phyloP scores from a whole-genome alignment of 1,284 basidiomycete species.

The Cryptococcus sp. region DNA sequence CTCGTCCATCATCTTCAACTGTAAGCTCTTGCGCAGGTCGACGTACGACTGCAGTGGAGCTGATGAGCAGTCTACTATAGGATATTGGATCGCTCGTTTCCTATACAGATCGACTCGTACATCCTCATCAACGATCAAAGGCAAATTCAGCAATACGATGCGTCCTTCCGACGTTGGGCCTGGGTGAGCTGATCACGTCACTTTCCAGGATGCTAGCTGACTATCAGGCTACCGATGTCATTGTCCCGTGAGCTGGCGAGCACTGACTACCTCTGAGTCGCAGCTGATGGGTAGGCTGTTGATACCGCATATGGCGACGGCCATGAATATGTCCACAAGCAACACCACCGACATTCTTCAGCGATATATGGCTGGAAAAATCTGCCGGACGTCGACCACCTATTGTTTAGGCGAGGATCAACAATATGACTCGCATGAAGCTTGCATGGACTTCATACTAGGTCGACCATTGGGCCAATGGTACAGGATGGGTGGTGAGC shows the following conservation, averaged over 20 bases:
- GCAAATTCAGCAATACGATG: slow-evolving; percentile 13
- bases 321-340: slow-evolving; percentile 6
- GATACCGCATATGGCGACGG: slow-evolving; percentile 21
- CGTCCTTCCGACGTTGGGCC: slow-evolving; percentile 15
- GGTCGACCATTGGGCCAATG: slow-evolving; percentile 14
- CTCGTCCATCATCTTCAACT: slow-evolving; percentile 15
- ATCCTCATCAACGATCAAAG: slow-evolving; percentile 7
- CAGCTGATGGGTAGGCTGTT: slow-evolving; percentile 7
- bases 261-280: background rate
- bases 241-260: background rate
- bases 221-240: background rate
- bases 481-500: slow-evolving; percentile 13
- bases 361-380: slow-evolving; percentile 14
- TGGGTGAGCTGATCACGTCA: too few species aligned
- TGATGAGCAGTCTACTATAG: slow-evolving; percentile 5
- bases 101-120: slow-evolving; percentile 4
- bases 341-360: slow-evolving; percentile 16
- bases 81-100: slow-evolving; percentile 4
- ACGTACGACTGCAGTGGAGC: background rate
- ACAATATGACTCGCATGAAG: slow-evolving; percentile 18
- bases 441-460: slow-evolving; percentile 14
- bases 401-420: slow-evolving; percentile 20
- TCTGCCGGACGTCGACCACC: slow-evolving; percentile 12
- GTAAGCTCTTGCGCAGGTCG: slow-evolving; percentile 10
- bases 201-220: too few species aligned